A percentile compares a stretch with the other conserved stretches of the same genome.
phyloP scores from a whole-genome alignment of 768 basidiomycete genomes.

The Hericium rajendrae region DNA sequence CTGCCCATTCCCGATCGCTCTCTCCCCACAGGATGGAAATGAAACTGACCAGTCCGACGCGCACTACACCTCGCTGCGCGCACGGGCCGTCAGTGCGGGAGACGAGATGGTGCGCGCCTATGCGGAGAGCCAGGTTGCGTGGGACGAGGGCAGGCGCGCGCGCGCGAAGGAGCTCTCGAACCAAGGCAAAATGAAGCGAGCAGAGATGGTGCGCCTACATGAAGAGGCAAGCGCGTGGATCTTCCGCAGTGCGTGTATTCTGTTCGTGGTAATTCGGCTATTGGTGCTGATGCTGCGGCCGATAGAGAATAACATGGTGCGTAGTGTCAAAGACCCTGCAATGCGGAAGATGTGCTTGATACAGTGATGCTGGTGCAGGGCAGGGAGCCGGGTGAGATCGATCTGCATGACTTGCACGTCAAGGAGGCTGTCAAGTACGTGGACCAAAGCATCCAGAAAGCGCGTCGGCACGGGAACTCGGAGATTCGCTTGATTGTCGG shows the following conservation, averaged over 20 bases:
- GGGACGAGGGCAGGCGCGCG: constrained; percentile 53
- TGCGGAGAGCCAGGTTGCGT: constrained; percentile 68
- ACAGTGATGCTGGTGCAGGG: constrained; percentile 29
- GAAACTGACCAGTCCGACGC: constrained; percentile 59
- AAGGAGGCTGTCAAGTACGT: constrained; percentile 78
- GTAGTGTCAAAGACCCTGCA: neutral
- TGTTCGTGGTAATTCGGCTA: neutral
- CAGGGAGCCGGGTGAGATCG: constrained; percentile 64
- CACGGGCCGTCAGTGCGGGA: constrained; percentile 69
- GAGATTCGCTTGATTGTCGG: constrained; percentile 82
- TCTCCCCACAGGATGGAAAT: constrained; percentile 35
- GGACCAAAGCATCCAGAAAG: constrained; percentile 61
- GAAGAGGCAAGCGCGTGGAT: constrained; percentile 83
- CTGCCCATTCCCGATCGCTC: too few relatives aligned
- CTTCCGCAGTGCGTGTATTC: constrained; percentile 48
- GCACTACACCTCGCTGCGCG: constrained; percentile 61
- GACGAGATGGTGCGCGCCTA: constrained; percentile 69
- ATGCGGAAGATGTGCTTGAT: neutral
- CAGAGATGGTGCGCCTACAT: constrained; percentile 71
- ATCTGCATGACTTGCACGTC: constrained; percentile 89
- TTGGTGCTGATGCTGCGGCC: neutral
- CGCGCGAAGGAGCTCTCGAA: constrained; percentile 53
- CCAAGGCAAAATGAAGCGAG: constrained; percentile 71
- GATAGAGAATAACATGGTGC: constrained; percentile 69
- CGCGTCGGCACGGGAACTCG: constrained; percentile 49